phyloP scores from a whole-genome alignment of 176 grass and related monocot species.

The Metroxylon sagu region DNA sequence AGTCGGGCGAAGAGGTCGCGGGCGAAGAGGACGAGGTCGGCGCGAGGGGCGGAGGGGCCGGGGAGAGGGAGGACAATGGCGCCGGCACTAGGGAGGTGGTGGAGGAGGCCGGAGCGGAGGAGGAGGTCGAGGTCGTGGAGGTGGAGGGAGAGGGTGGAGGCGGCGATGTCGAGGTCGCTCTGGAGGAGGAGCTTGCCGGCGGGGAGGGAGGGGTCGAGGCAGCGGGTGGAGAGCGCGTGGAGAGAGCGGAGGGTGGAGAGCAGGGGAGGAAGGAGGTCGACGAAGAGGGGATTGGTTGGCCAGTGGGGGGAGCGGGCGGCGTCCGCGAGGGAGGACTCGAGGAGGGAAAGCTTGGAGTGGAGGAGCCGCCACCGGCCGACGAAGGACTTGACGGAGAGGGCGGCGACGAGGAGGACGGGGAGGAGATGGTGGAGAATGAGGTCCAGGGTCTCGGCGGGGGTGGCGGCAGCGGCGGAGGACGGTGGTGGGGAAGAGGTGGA shows the following conservation, averaged over 20 bases:
- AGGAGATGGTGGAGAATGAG: constrained; percentile 49
- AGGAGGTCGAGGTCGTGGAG: constrained; percentile 52
- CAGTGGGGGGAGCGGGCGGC: constrained; percentile 25
- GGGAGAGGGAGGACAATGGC: constrained; percentile 70
- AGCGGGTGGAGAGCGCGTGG: constrained; percentile 39
- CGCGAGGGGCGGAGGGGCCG: constrained; percentile 31
- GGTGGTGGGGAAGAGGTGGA: constrained; percentile 18
- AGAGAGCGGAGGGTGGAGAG: constrained; percentile 44
- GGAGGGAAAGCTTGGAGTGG: constrained; percentile 38
- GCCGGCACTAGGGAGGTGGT: constrained; percentile 15
- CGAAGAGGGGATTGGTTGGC: constrained; percentile 50
- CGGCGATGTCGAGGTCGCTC: constrained; percentile 66
- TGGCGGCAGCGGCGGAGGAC: not conserved
- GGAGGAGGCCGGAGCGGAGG: constrained; percentile 14
- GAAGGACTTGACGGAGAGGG: constrained; percentile 48
- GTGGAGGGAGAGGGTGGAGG: constrained; percentile 54
- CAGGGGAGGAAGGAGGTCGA: constrained; percentile 38
- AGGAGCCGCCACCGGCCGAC: constrained; percentile 57
- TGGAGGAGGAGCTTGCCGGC: constrained; percentile 54
- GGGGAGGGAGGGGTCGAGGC: constrained; percentile 53
- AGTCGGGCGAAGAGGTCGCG: constrained; percentile 67
- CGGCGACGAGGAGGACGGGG: constrained; percentile 39
- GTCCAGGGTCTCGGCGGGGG: constrained; percentile 30
- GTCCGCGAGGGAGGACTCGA: constrained; percentile 41
- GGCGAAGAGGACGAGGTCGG: constrained; percentile 57